These are phyloP conservation scores for Rosa chinensis DNA, from an alignment of 306 rosid species.

Conservation along the genomic window DNA sequence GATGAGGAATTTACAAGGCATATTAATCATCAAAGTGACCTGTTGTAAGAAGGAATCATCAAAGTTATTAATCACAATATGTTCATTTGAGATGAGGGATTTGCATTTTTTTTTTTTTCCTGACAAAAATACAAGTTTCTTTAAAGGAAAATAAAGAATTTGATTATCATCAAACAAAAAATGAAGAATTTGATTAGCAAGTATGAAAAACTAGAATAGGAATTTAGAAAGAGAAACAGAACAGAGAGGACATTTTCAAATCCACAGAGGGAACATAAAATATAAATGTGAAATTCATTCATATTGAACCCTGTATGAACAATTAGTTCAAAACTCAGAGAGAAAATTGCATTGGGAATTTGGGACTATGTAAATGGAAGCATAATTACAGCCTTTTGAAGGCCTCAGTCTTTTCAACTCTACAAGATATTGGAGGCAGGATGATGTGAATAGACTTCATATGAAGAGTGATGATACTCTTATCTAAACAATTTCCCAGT, in stretches of 20 bases:
- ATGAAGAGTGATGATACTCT: background rate
- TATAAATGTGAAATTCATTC: background rate
- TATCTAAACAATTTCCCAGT: slow-evolving; percentile 19
- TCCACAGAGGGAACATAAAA: background rate
- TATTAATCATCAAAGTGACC: no score
- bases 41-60: no score
- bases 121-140: no score
- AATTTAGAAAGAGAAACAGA: no score
- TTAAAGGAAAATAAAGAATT: no score
- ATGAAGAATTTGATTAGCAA: no score
- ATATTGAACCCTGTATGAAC: background rate
- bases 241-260: background rate
- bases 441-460: background rate
- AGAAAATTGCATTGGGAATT: background rate
- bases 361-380: background rate
- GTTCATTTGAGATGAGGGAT: no score
- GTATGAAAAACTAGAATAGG: no score
- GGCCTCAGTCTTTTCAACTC: background rate
- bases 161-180: no score
- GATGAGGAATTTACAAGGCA: no score
- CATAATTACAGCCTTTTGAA: background rate
- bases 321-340: background rate
- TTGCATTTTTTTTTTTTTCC: no score
- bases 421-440: background rate
- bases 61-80: no score